These are phyloP conservation scores for Didymella glomerata DNA, from an alignment of 2,329 filamentous ascomycete species.

Conservation along the genomic window DNA sequence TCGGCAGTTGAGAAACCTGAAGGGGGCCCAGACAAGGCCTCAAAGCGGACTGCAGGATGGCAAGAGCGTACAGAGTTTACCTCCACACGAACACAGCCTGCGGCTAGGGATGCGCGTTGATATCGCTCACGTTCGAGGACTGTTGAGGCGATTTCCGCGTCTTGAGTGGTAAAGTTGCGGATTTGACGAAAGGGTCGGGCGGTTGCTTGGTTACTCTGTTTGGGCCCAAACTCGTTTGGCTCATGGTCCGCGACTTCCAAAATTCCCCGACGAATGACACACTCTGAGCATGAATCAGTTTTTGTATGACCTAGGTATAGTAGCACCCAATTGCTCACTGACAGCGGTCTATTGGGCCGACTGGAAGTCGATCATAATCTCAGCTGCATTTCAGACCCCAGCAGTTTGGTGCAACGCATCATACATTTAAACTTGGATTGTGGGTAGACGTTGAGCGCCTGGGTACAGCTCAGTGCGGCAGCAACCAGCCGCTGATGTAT, in stretches of 20 bases:
- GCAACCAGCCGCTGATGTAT: slow-evolving; percentile 2
- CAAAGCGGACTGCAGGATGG: background rate
- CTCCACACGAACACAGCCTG: background rate
- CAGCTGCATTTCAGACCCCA: background rate
- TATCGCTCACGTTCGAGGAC: background rate
- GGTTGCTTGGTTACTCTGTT: background rate
- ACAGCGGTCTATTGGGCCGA: background rate
- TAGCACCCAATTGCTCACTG: slow-evolving; percentile 7
- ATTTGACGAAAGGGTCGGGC: background rate
- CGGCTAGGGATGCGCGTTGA: background rate
- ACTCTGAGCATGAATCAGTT: slow-evolving; percentile 1
- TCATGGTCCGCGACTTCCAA: background rate
- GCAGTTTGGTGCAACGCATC: background rate
- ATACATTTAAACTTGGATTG: background rate
- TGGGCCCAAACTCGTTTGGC: background rate
- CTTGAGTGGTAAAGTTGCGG: background rate
- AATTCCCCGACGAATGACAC: background rate
- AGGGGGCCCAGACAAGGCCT: background rate
- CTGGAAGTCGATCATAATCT: slow-evolving; percentile 9
- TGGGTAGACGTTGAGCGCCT: slow-evolving; percentile 6
- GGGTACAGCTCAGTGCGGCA: background rate
- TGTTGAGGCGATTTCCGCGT: background rate
- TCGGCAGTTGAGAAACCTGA: background rate
- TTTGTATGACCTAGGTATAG: background rate
- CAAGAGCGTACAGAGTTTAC: slow-evolving; percentile 4